Base-by-base conservation (phyloP, 2,329 filamentous ascomycete species). In the Hypoxylon sp. region DNA sequence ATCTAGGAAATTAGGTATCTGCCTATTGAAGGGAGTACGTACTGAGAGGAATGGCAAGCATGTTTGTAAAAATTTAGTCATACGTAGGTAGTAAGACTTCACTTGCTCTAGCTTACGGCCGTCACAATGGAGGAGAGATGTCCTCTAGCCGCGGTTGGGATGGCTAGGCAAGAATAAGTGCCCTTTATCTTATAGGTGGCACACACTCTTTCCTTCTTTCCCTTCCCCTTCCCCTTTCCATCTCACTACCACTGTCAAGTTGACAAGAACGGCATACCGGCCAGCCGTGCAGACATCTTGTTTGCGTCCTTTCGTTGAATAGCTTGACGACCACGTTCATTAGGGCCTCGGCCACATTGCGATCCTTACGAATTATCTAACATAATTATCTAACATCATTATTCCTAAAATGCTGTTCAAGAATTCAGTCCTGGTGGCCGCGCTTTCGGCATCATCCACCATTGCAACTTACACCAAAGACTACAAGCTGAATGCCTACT, bases 281-380 rank as follows among this genome's bases (percentile, higher is more conserved):
- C 71, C 61, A 71, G 71, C 68, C 67, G 71, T 72, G 72, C 70
- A 69, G 49, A 71, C 70, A 49, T 56, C 52, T 72, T 69, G 72
- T 74, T 71, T 71, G 72, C 72, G 72, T 74, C 71, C 72, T 68
- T 69, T 74, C 71, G 42, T 74, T 74, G 66, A 70, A 64, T 22
- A 59, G 20, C 45, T 61, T 36, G 61, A 66, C 65, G 46, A 63
- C 58, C 48, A 72, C 71, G 55, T 70, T 73, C 70, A 53, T 71
- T 73, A 65, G 56, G 71, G 69, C 62, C 38, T 72, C 28, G 67
- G 65, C 70, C 69, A 70, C 38, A 36, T 69, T 64, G 70, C 70
- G 38, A 65, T 71, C 71, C 51, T 64, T 71, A 65, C 56, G 46
- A 56, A 69, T 60, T 45, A 62, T 30, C 56, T 65, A 62, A 66